Evolutionary conservation across 2,329 filamentous ascomycete species (phyloP).

Genomic region (Amesomyces nigricolor): DNA sequence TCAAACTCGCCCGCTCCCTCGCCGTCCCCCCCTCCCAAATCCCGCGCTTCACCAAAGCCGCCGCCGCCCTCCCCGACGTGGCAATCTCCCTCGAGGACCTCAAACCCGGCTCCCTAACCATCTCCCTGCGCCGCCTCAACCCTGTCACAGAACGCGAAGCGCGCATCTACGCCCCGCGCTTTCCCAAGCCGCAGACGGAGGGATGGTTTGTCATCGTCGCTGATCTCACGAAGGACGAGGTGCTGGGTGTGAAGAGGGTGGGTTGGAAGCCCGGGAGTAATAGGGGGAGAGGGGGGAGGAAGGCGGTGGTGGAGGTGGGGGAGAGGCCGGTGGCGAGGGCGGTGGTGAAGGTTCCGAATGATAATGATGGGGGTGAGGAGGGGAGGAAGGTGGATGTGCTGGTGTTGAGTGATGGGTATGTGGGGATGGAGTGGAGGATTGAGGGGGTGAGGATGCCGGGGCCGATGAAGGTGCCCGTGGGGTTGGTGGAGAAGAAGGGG

Average conservation of each 20-base stretch:
- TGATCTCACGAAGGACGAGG: slow-evolving; percentile 61
- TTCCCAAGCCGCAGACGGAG: slow-evolving; percentile 91
- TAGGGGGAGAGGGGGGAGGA: slow-evolving; percentile 23
- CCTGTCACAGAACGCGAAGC: slow-evolving; percentile 57
- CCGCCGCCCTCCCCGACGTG: slow-evolving; percentile 64
- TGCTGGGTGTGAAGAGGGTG: slow-evolving; percentile 80
- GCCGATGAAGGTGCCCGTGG: slow-evolving; percentile 44
- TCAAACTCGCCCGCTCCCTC: slow-evolving; percentile 45
- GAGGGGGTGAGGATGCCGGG: slow-evolving; percentile 48
- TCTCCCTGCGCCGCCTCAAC: slow-evolving; percentile 64
- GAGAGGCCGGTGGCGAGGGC: slow-evolving; percentile 49
- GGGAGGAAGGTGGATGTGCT: slow-evolving; percentile 64
- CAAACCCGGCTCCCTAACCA: slow-evolving; percentile 57
- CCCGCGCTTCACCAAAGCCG: slow-evolving; percentile 51
- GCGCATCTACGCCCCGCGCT: slow-evolving; percentile 78
- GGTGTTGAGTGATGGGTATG: slow-evolving; percentile 82
- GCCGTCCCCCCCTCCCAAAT: slow-evolving; percentile 42
- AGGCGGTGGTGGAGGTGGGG: slow-evolving; percentile 35
- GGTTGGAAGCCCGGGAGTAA: slow-evolving; percentile 54
- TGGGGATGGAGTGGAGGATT: slow-evolving; percentile 59
- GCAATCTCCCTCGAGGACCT: slow-evolving; percentile 54
- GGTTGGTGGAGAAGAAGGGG: slow-evolving; percentile 24
- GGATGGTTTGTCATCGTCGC: slow-evolving; percentile 84
- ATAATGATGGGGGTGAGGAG: slow-evolving; percentile 32
- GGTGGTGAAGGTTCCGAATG: slow-evolving; percentile 47